Evolutionary conservation across 2,329 filamentous ascomycete genomes (phyloP).

Genomic region (Leptodontidium sp.): DNA sequence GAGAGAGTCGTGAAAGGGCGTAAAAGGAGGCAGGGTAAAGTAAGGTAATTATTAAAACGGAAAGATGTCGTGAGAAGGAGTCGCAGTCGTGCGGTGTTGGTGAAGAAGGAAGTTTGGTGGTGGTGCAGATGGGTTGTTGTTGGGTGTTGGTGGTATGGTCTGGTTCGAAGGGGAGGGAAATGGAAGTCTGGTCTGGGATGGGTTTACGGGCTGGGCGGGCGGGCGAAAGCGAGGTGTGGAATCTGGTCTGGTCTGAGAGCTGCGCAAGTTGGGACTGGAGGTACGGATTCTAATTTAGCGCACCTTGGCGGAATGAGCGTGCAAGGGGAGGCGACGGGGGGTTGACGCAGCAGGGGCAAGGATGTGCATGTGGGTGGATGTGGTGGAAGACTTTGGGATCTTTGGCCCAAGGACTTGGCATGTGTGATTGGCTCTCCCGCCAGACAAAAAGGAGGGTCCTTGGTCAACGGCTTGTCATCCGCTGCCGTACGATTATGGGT

Average conservation of each 20-base stretch:
- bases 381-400: not conserved
- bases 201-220: not conserved
- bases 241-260: not conserved
- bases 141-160: not conserved
- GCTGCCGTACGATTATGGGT: not conserved
- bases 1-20: not conserved
- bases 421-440: not conserved
- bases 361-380: not conserved
- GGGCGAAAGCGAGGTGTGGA: not conserved
- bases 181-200: not conserved
- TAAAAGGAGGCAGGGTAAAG: not conserved
- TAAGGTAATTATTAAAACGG: not conserved
- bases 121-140: not conserved
- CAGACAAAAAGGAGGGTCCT: not conserved
- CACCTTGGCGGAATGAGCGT: slow-evolving; percentile 2
- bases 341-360: slow-evolving; percentile 15
- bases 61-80: slow-evolving; percentile 7
- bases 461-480: slow-evolving; percentile 2
- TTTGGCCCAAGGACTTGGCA: not conserved
- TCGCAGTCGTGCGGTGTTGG: slow-evolving; percentile 13
- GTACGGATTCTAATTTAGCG: not conserved
- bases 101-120: not conserved
- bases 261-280: not conserved
- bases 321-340: not conserved
- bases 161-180: slow-evolving; percentile 2